Conservation (phyloP, 129 eudicot genomes). For the Helichrysum umbraculigerum region DNA sequence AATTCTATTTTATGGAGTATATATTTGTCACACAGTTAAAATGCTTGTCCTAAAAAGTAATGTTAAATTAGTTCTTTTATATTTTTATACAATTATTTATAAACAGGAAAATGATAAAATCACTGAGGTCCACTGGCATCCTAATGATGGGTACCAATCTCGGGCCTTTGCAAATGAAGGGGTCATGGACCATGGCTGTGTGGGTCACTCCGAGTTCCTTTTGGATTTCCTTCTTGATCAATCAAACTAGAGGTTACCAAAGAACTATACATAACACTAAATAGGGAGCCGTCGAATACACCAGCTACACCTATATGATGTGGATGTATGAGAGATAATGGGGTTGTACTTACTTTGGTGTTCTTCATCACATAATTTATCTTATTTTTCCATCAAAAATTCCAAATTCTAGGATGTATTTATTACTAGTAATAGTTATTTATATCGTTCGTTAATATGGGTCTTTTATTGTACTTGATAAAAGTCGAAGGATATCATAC, state of each 20-base stretch:
- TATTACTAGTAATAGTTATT: not conserved
- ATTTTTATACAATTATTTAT: too few relatives aligned
- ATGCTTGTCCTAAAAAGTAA: too few relatives aligned
- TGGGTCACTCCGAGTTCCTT: too few relatives aligned
- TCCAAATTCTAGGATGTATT: slow-evolving; percentile 28
- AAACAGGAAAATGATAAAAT: not conserved
- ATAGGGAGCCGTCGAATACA: too few relatives aligned
- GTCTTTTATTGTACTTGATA: not conserved
- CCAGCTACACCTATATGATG: too few relatives aligned
- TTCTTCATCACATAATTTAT: slow-evolving; percentile 7
- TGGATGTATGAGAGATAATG: slow-evolving; percentile 29
- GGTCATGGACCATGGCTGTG: slow-evolving; percentile 24
- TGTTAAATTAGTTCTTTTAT: too few relatives aligned
- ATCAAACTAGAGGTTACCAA: too few relatives aligned
- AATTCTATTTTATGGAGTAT: too few relatives aligned
- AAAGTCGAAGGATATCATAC: not conserved
- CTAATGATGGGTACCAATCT: not conserved
- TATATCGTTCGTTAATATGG: slow-evolving; percentile 1
- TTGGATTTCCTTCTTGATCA: too few relatives aligned
- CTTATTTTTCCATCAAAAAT: slow-evolving; percentile 18
- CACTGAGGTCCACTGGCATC: not conserved
- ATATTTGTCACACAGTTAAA: too few relatives aligned
- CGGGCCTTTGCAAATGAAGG: not conserved
- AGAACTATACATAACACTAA: too few relatives aligned
- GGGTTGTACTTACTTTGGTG: slow-evolving; percentile 33